phyloP scores from a whole-genome alignment of 768 basidiomycete genomes.

The Agaricus sinodeliciosus region DNA sequence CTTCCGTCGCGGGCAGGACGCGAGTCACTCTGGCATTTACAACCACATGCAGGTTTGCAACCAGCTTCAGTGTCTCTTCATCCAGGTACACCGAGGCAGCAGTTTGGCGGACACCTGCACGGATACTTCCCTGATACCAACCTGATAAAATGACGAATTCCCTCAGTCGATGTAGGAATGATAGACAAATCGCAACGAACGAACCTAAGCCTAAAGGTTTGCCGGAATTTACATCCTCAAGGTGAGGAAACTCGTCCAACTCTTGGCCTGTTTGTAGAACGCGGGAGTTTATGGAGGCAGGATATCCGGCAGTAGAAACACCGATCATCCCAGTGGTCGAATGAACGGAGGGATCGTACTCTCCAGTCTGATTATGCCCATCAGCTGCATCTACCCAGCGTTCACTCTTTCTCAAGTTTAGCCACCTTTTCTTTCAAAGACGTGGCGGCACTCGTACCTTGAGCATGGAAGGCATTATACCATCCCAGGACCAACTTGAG shows the following conservation, averaged over 20 bases:
- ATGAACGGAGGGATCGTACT: slow-evolving; percentile 16
- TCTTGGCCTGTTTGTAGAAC: slow-evolving; percentile 15
- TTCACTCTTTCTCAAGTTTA: slow-evolving; percentile 9
- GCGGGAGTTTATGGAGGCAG: slow-evolving; percentile 15
- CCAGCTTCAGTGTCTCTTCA: slow-evolving; percentile 15
- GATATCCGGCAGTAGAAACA: slow-evolving; percentile 13
- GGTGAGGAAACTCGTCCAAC: slow-evolving; percentile 11
- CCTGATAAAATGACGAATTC: slow-evolving; percentile 5
- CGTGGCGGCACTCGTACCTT: slow-evolving; percentile 14
- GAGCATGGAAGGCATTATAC: slow-evolving; percentile 20
- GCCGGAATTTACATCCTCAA: slow-evolving; percentile 4
- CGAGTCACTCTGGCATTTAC: slow-evolving; percentile 17
- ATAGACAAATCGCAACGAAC: background rate
- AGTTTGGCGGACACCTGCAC: slow-evolving; percentile 13
- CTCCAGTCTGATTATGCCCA: slow-evolving; percentile 13
- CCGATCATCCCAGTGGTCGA: slow-evolving; percentile 15
- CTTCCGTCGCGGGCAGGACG: slow-evolving; percentile 3
- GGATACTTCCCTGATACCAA: slow-evolving; percentile 18
- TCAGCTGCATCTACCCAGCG: slow-evolving; percentile 14
- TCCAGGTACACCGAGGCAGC: slow-evolving; percentile 14
- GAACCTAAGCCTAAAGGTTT: slow-evolving; percentile 11
- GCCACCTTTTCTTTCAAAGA: background rate
- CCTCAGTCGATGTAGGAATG: background rate
- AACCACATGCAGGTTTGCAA: slow-evolving; percentile 19
- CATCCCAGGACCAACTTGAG: slow-evolving; percentile 35